Conservation (phyloP, 192 early-diverging fungal genomes). For the Coemansia sp. region DNA sequence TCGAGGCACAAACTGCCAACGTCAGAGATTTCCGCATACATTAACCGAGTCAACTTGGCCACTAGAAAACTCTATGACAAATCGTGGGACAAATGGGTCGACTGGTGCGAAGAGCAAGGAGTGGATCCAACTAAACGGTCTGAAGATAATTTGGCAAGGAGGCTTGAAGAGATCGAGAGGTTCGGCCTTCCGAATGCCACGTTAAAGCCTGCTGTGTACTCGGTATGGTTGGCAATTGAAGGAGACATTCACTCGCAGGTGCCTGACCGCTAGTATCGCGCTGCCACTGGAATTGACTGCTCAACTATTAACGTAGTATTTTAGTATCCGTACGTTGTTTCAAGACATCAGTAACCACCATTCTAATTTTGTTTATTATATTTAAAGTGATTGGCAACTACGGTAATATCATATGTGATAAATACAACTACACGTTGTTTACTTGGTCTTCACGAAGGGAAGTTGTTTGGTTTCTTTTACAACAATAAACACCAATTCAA, state of each 20-base stretch:
- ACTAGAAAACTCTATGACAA: too few relatives aligned
- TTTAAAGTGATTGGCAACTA: too few relatives aligned
- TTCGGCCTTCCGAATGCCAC: background rate
- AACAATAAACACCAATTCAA: too few relatives aligned
- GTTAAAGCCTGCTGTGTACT: background rate
- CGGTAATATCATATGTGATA: too few relatives aligned
- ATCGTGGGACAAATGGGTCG: background rate
- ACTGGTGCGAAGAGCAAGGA: background rate
- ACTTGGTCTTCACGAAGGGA: too few relatives aligned
- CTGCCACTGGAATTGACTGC: too few relatives aligned
- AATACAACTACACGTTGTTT: too few relatives aligned
- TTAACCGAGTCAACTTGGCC: background rate
- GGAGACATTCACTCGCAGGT: background rate
- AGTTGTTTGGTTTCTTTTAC: too few relatives aligned
- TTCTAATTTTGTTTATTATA: too few relatives aligned
- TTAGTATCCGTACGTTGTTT: background rate
- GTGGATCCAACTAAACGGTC: background rate
- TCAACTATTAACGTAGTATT: background rate
- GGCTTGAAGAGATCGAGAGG: background rate
- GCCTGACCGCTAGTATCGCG: background rate
- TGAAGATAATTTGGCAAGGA: background rate
- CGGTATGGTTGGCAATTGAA: background rate
- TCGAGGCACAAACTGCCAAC: background rate
- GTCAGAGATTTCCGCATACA: background rate
- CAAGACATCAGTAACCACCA: background rate